Conservation (phyloP, 2,329 filamentous ascomycete genomes). For the Mariannaea sp. region DNA sequence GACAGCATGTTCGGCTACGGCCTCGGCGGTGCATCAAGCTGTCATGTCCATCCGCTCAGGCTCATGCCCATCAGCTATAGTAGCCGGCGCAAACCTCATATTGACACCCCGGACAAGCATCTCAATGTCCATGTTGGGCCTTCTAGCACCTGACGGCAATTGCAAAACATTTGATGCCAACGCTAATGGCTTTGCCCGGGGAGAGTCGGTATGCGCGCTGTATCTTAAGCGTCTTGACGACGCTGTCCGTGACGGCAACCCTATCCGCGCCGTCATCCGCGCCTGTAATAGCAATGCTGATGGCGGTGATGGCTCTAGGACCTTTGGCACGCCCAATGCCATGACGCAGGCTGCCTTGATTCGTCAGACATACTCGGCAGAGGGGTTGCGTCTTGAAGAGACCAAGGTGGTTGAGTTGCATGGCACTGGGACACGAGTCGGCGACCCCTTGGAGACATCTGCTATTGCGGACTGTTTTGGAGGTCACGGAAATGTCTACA, state of each 20-base stretch:
- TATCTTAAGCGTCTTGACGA: constrained; percentile 59
- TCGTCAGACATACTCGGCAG: constrained; percentile 25
- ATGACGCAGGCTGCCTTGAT: constrained; percentile 41
- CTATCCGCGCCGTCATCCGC: constrained; percentile 54
- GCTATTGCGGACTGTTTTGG: constrained; percentile 4
- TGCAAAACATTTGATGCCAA: constrained; percentile 45
- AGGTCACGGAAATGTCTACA: neutral
- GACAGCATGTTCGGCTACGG: neutral
- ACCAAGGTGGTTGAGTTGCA: constrained; percentile 16
- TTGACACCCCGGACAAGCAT: constrained; percentile 27
- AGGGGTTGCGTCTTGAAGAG: too few relatives aligned
- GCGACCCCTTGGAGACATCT: constrained; percentile 19
- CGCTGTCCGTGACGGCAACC: constrained; percentile 58
- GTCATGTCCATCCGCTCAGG: constrained; percentile 12
- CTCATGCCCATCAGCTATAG: constrained; percentile 29
- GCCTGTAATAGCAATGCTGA: constrained; percentile 49
- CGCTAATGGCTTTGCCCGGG: constrained; percentile 56
- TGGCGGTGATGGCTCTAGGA: constrained; percentile 36
- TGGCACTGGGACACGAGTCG: constrained; percentile 30
- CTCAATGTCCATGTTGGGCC: constrained; percentile 22
- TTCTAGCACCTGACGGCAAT: constrained; percentile 34
- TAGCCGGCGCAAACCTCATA: constrained; percentile 30
- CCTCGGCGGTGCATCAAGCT: constrained; percentile 3
- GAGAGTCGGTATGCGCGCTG: constrained; percentile 60
- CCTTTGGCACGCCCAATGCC: neutral